Evolutionary conservation across 768 basidiomycete genomes (phyloP), one percentile per base, ranked within the genome.

Genomic region (Leccinum disarticulatum): DNA sequence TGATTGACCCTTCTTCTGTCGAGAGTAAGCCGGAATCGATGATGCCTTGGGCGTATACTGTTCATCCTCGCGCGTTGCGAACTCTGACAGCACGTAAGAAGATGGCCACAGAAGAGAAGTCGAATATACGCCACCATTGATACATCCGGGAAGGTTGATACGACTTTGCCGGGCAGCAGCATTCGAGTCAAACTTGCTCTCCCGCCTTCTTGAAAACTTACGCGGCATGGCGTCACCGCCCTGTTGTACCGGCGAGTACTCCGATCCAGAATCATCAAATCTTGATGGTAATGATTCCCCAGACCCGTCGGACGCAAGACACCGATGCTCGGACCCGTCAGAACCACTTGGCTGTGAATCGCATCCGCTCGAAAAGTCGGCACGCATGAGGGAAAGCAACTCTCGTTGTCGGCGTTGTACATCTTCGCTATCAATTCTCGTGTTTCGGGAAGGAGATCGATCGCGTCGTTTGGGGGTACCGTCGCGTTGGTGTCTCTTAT

Each of bases 241-340:
- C 47, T 73, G 68, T n/a, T 70, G 70, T 25, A 51, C 68, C 4
- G 67, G 62, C 15, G 71, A 72, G 58, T 74, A 70, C 58, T 76
- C 76, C 6, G 67, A 72, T 38, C 65, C 70, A 48, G 71, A 70
- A 30, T 73, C 74, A 30, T 68, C 61, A 10, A 59, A 64, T 13
- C 54, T 65, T 4, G 65, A 64, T 15, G 64, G 66, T 25, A 64
- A 52, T 31, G 70, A 70, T 58, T 64, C 51, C 3, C 63, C 64
- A 0, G 69, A 71, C 4, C 58, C 60, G 22, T 67, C 63, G 4
- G 69, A 66, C 17, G 27, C 53, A 30, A 59, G 59, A 48, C 41
- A 55, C 1, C n/a, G 68, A 55, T 52, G 62, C 13, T 60, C 64
- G 28, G 48, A 53, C 27, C 31, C 60, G 31, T 64, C 67, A 4